These are phyloP conservation scores for Colletotrichum tabaci DNA, from an alignment of 2,329 filamentous ascomycete species.

Conservation along the genomic window DNA sequence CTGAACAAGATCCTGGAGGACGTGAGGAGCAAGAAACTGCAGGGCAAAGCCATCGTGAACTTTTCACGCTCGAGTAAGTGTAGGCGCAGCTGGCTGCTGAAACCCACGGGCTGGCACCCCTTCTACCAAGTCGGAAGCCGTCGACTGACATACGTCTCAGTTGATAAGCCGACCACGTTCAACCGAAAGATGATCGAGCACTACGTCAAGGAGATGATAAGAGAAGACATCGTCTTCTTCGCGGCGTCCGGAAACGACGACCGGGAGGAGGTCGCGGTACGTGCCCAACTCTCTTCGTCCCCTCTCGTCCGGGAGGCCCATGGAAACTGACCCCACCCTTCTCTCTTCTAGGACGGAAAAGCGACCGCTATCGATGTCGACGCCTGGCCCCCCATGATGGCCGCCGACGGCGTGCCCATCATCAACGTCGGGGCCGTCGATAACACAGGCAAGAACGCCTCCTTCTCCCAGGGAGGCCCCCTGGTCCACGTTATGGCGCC, in stretches of 20 bases:
- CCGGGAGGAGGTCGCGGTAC: not conserved
- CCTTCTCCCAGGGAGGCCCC: slow-evolving; percentile 13
- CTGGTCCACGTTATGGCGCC: slow-evolving; percentile 22
- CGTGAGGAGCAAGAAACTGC: not conserved
- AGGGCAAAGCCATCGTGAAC: not conserved
- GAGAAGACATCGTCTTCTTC: not conserved
- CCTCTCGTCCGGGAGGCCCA: too few species aligned
- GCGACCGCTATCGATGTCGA: not conserved
- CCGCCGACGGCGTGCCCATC: not conserved
- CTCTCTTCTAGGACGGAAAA: not conserved
- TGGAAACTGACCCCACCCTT: too few species aligned
- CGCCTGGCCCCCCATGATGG: not conserved
- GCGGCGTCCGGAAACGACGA: slow-evolving; percentile 10
- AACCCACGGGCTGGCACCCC: too few species aligned
- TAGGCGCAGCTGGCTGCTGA: not conserved
- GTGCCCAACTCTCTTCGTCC: not conserved
- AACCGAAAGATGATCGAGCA: not conserved
- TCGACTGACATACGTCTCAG: too few species aligned
- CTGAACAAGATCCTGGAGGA: not conserved
- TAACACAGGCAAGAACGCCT: slow-evolving; percentile 12
- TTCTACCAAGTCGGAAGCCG: too few species aligned
- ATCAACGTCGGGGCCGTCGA: slow-evolving; percentile 21
- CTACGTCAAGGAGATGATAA: not conserved
- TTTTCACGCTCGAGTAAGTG: slow-evolving; percentile 7
- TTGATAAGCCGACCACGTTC: not conserved